Evolutionary conservation across 176 grass and related monocot genomes (phyloP), one percentile per base, ranked within the genome.

Genomic region (Dactylis glomerata): DNA sequence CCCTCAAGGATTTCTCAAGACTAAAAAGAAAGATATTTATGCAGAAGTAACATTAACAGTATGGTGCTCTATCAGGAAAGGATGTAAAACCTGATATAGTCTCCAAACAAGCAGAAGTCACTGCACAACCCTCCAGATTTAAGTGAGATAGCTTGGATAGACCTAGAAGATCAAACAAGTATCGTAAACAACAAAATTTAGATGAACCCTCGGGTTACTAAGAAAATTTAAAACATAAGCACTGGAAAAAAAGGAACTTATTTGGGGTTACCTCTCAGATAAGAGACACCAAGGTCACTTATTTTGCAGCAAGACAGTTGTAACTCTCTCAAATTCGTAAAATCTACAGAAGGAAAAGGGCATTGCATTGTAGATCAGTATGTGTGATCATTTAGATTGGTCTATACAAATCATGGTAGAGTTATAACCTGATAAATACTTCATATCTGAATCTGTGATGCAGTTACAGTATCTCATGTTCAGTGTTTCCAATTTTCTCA

Each of bases 401-500:
- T 84, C n/a, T 75, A 73, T 6, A 52, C 13, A 42, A 84, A 10
- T 68, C 59, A 19, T 54, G 80, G 22, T 68, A 26, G 8, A 77
- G 47, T 54, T 49, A 9, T 59, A 63, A 99, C 96, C 96, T 94
- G 96, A 96, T 75, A 99, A 87, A 86, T 83, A 72, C 68, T 92
- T 87, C 89, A 99, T 92, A 74, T 99, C 96, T 78, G 83, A 85
- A 92, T 99, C 93, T 76, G 88, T 99, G 85, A 99, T 89, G 87
- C 88, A 86, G 55, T 96, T 99, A 90, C 91, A 96, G 34, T 99
- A 94, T 77, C 90, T 88, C 88, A 99, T 73, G 83, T 96, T 96
- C 59, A 99, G 90, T 63, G 87, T 96, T 84, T 92, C 93, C 73
- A 99, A 84, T 73, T 92, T 99, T 87, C 66, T 88, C 86, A 99